Base-by-base conservation (phyloP, 306 rosid genomes). In the Cercis canadensis region DNA sequence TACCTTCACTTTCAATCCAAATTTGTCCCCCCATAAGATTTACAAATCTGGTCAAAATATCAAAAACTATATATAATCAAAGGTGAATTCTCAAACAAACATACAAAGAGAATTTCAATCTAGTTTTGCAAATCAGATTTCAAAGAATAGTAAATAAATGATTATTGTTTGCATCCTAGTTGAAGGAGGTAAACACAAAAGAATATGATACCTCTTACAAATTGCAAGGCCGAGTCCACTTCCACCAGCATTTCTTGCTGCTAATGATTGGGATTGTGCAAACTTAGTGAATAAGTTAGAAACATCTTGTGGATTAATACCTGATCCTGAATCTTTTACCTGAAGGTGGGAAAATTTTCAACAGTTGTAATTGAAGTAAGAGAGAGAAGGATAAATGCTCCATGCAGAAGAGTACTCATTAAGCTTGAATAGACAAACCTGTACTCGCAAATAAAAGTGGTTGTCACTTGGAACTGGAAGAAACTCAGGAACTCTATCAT, bases 1-100 rank as follows among this genome's bases (percentile, higher is more conserved):
- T 76, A 51, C 99, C 99, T 79, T 94, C 97, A 19, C 99, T 94
- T 83, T 94, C 99, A 73, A 94, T 82, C 96, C 95, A 94, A 69
- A 94, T 91, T 70, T 87, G 85, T 69, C 99, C 99, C 56, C 89
- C 97, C 99, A 94, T 94, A 68, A 91, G 97, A 80, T 84, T 87
- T 57, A 94, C 97, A 82, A 94, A 94, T 87, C 99, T 94, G 88
- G 75, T 78, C 78, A 84, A 71, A 80, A 57, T 47, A 62, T 61
- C 18, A 3, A 39, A 57, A 64, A 69, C 0, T 32, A 33, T 13
- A 73, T 66, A 65, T 19, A 32, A 59, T 57, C 60, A 78, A 33
- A 57, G 49, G 46, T 15, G 44, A 59, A 12, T 31, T 45, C 60
- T 65, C 63, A n/a, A 37, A 52, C 24, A 39, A n/a, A 10, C 57